These are phyloP conservation scores for Tuber umbilicatum DNA, from an alignment of 495 filamentous ascomycete species.

Conservation along the genomic window DNA sequence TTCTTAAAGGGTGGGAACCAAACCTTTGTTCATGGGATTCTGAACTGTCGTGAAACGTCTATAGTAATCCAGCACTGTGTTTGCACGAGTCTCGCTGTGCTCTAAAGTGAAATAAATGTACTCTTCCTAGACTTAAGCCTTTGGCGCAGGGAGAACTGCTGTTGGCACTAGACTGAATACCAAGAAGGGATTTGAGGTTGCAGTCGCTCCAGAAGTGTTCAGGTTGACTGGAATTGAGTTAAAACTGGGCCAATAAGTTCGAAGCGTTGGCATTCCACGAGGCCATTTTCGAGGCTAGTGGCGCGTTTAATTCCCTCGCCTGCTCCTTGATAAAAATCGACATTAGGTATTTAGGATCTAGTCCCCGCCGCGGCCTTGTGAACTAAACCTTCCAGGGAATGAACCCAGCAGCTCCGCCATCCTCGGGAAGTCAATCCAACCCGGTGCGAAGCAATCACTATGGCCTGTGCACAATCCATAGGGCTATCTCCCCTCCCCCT, in stretches of 20 bases:
- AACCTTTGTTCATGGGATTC: neutral
- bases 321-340: conserved; percentile 95
- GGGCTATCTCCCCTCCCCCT: conserved; percentile 46
- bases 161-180: conserved; percentile 98
- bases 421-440: conserved; percentile 99
- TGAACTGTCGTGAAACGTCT: neutral
- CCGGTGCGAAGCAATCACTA: conserved; percentile 94
- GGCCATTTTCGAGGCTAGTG: conserved; percentile 86
- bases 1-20: neutral
- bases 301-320: conserved; percentile 88
- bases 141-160: conserved; percentile 95
- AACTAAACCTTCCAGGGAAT: conserved; percentile 89
- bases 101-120: conserved; percentile 24
- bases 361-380: conserved; percentile 89
- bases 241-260: conserved; percentile 97
- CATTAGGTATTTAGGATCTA: conserved; percentile 91
- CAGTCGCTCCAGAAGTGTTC: conserved; percentile 77
- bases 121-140: conserved; percentile 73
- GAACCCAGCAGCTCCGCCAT: conserved; percentile 98
- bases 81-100: too few relatives aligned
- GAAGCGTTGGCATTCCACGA: conserved; percentile 97
- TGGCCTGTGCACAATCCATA: conserved; percentile 96
- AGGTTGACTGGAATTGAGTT: conserved; percentile 90
- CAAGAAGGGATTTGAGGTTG: conserved; percentile 90
- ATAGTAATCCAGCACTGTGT: too few relatives aligned